Conservation (phyloP, 768 basidiomycete species). For the Lentinula raphanica region DNA sequence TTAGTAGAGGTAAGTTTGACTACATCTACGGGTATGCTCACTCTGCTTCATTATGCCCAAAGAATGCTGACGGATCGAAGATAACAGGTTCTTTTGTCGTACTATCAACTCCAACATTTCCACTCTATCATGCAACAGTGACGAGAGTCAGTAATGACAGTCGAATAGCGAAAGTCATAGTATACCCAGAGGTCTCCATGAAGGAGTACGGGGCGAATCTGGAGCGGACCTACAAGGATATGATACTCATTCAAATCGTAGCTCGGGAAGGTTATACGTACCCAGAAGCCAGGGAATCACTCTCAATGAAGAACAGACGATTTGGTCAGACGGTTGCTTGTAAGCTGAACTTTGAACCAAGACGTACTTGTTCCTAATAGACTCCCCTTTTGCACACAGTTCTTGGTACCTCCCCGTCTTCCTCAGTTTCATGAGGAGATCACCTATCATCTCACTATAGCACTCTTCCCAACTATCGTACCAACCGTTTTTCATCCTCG, state of each 20-base stretch:
- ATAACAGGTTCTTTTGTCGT: conserved; percentile 56
- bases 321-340: too few relatives aligned
- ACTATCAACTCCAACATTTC: conserved; percentile 62
- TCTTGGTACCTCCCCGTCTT: conserved; percentile 35
- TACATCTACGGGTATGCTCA: conserved; percentile 28
- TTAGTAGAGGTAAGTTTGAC: neutral
- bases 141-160: neutral
- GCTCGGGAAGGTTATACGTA: conserved; percentile 24
- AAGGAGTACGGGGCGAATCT: conserved; percentile 60
- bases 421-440: conserved; percentile 44
- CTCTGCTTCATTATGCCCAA: conserved; percentile 82
- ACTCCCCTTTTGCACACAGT: conserved; percentile 47
- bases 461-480: conserved; percentile 67
- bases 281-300: conserved; percentile 70
- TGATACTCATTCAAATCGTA: neutral
- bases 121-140: conserved; percentile 63
- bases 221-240: conserved; percentile 34
- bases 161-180: neutral
- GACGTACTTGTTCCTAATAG: conserved; percentile 43
- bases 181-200: conserved; percentile 80
- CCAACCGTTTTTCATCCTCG: conserved; percentile 70
- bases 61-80: conserved; percentile 76
- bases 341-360: conserved; percentile 7
- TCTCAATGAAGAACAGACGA: too few relatives aligned
- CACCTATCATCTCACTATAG: conserved; percentile 55